A percentile compares a stretch with the other conserved stretches of the same genome.
phyloP scores from a whole-genome alignment of 2,329 filamentous ascomycete species.

The Geosmithia flava region DNA sequence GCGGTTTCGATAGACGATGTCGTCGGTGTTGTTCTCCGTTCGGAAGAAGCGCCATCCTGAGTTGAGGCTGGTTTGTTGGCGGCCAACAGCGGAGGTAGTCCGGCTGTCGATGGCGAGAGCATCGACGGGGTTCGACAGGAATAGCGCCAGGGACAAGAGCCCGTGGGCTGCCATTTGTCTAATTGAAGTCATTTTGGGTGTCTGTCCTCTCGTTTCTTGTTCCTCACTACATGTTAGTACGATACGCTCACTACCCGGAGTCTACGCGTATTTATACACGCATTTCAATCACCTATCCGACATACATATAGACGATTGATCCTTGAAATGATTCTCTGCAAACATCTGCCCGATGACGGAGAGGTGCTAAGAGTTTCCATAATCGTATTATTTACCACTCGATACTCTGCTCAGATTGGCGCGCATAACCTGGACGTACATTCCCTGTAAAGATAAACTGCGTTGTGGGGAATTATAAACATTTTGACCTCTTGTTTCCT shows the following conservation, averaged over 20 bases:
- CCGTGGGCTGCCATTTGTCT: background rate
- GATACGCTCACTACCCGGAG: too few relatives aligned
- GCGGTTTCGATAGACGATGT: slow-evolving; percentile 12
- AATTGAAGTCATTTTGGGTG: background rate
- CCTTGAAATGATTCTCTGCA: background rate
- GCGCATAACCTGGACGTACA: too few relatives aligned
- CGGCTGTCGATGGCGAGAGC: background rate
- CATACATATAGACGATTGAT: background rate
- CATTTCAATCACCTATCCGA: too few relatives aligned
- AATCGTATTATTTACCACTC: background rate
- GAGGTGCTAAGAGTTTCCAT: background rate
- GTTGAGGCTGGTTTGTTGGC: slow-evolving; percentile 19
- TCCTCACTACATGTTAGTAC: too few relatives aligned
- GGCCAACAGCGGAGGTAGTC: background rate
- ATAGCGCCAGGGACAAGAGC: background rate
- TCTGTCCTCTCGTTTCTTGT: background rate
- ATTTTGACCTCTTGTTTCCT: too few relatives aligned
- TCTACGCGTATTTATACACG: background rate
- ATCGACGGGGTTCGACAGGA: background rate
- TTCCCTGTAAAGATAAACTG: too few relatives aligned
- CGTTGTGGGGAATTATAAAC: too few relatives aligned
- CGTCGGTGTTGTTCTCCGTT: slow-evolving; percentile 21
- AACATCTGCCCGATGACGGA: background rate
- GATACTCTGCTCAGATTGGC: background rate
- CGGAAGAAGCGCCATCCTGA: slow-evolving; percentile 23